phyloP scores from a whole-genome alignment of 495 filamentous ascomycete genomes.

The Trichoderma gamsii region DNA sequence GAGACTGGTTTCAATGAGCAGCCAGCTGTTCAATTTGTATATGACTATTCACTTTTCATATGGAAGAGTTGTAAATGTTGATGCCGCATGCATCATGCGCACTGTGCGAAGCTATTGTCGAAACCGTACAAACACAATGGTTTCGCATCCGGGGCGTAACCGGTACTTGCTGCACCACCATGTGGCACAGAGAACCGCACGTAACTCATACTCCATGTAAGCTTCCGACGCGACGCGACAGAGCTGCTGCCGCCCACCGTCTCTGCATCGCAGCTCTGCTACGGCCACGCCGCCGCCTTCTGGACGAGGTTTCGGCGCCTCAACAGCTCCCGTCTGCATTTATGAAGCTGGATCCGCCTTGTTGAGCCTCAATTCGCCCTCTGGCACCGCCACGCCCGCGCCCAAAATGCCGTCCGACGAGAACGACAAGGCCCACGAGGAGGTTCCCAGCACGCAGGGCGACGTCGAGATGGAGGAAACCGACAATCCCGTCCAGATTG shows the following conservation, averaged over 20 bases:
- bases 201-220: neutral
- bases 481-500: neutral
- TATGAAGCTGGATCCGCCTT: neutral
- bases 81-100: too few species aligned
- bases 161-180: neutral
- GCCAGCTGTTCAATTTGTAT: too few species aligned
- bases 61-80: too few species aligned
- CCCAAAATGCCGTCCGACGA: neutral
- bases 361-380: neutral
- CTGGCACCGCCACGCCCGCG: neutral
- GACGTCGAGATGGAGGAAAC: constrained; percentile 15
- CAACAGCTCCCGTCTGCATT: neutral
- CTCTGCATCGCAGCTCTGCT: neutral
- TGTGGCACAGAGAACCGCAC: neutral
- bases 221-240: neutral
- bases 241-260: neutral
- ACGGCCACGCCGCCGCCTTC: neutral
- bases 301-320: neutral
- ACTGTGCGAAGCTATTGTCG: too few species aligned
- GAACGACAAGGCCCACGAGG: neutral
- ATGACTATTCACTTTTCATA: too few species aligned
- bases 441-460: constrained; percentile 1
- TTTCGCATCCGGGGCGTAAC: too few species aligned
- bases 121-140: too few species aligned
- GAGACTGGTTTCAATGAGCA: too few species aligned